These are phyloP conservation scores for Endotrypanum monterogeii DNA, from an alignment of 208 protist species.

Conservation along the genomic window DNA sequence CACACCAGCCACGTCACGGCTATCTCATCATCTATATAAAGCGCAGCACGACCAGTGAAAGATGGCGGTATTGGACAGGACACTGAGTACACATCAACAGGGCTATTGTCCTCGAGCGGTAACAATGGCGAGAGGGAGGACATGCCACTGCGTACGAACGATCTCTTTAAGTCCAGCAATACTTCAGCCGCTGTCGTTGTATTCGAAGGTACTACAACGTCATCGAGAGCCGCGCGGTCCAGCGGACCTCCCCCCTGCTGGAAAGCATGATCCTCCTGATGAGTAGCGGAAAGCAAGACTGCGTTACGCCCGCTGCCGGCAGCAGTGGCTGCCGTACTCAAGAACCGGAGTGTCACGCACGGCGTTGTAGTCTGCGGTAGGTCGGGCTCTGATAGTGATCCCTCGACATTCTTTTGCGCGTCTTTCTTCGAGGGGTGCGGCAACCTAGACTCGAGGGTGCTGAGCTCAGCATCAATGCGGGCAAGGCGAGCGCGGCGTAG, in stretches of 20 bases:
- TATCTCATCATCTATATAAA: constrained; percentile 30
- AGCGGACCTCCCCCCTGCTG: background rate
- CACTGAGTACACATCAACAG: constrained; percentile 23
- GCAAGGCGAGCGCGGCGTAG: constrained; percentile 43
- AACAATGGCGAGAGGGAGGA: background rate
- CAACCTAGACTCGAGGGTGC: constrained; percentile 4
- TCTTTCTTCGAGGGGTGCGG: background rate
- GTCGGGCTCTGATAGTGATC: background rate
- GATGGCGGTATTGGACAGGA: constrained; percentile 20
- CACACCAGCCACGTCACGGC: constrained; percentile 29
- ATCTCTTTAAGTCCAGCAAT: constrained; percentile 8
- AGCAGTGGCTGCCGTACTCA: constrained; percentile 7
- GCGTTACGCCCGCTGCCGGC: constrained; percentile 24
- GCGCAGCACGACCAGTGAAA: constrained; percentile 22
- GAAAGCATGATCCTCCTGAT: background rate
- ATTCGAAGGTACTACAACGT: background rate
- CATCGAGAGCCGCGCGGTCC: background rate
- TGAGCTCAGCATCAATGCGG: constrained; percentile 37
- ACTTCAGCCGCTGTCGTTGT: constrained; percentile 3
- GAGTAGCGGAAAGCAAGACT: background rate
- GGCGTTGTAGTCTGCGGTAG: background rate
- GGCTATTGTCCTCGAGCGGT: background rate
- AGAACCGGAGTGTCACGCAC: constrained; percentile 18
- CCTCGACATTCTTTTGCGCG: background rate
- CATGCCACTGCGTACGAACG: background rate